phyloP scores from a whole-genome alignment of 768 basidiomycete genomes.

The Cantharellus anzutake region DNA sequence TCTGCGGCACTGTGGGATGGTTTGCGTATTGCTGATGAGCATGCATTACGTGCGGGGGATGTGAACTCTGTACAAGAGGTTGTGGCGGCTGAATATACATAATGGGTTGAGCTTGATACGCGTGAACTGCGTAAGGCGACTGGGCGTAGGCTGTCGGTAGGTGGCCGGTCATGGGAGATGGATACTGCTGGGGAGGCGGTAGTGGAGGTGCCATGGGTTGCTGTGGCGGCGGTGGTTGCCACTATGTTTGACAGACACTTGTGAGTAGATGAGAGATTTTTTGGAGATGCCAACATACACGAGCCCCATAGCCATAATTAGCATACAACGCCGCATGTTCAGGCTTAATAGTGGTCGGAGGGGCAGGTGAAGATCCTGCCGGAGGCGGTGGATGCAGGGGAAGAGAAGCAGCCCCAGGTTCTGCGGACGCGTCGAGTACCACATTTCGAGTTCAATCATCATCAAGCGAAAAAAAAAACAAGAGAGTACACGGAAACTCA shows the following conservation, averaged over 20 bases:
- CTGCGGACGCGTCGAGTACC: no score
- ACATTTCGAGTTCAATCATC: no score
- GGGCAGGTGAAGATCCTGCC: conserved; percentile 26
- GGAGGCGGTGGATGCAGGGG: conserved; percentile 39
- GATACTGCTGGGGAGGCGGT: conserved; percentile 14
- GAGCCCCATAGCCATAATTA: conserved; percentile 77
- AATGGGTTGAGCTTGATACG: conserved; percentile 15
- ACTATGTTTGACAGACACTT: not conserved
- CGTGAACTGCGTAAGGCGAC: conserved; percentile 7
- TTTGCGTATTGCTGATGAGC: conserved; percentile 25
- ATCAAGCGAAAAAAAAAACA: no score
- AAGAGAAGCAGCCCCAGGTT: no score
- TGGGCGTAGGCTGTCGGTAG: conserved; percentile 26
- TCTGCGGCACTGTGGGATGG: conserved; percentile 28
- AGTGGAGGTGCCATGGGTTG: conserved; percentile 18
- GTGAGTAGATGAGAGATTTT: no score
- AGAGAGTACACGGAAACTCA: no score
- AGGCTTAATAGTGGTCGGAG: conserved; percentile 29
- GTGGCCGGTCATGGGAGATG: conserved; percentile 32
- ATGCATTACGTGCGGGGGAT: conserved; percentile 19
- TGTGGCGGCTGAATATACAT: conserved; percentile 9
- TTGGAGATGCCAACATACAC: conserved; percentile 18
- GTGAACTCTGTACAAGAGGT: conserved; percentile 21
- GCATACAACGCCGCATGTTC: conserved; percentile 77
- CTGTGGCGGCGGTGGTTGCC: conserved; percentile 25